Conservation (phyloP, 2,329 filamentous ascomycete genomes). For the Aureobasidium zeae region DNA sequence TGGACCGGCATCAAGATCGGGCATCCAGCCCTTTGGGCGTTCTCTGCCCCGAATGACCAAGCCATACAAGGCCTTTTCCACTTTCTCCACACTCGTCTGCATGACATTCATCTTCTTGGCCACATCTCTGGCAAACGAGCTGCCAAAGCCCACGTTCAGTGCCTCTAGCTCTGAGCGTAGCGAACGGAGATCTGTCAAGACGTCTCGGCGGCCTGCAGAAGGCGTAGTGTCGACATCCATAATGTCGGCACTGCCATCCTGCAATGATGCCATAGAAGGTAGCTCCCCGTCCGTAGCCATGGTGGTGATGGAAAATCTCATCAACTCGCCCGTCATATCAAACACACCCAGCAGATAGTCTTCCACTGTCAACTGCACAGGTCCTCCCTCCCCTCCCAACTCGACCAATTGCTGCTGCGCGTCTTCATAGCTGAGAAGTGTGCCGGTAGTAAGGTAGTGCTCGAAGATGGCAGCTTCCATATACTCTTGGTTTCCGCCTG, state of each 20-base stretch:
- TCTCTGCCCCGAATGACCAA: slow-evolving; percentile 80
- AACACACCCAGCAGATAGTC: slow-evolving; percentile 90
- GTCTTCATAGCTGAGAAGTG: slow-evolving; percentile 59
- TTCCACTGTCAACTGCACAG: slow-evolving; percentile 60
- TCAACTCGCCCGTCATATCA: slow-evolving; percentile 90
- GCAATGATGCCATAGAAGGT: slow-evolving; percentile 36
- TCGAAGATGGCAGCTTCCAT: slow-evolving; percentile 85
- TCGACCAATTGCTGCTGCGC: slow-evolving; percentile 35
- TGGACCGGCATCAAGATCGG: slow-evolving; percentile 51
- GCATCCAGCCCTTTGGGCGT: slow-evolving; percentile 83
- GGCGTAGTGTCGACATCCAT: slow-evolving; percentile 29
- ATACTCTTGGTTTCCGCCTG: slow-evolving; percentile 78
- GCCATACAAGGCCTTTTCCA: slow-evolving; percentile 83
- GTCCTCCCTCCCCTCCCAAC: slow-evolving; percentile 33
- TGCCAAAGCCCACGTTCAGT: slow-evolving; percentile 48
- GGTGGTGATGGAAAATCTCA: slow-evolving; percentile 87
- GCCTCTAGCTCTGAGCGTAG: slow-evolving; percentile 69
- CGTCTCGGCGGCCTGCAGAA: slow-evolving; percentile 42
- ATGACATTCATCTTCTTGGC: slow-evolving; percentile 78
- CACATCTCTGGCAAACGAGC: slow-evolving; percentile 52
- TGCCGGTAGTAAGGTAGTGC: slow-evolving; percentile 74
- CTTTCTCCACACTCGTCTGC: slow-evolving; percentile 82
- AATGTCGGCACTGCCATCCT: slow-evolving; percentile 20
- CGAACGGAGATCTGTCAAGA: slow-evolving; percentile 71
- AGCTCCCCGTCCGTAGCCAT: slow-evolving; percentile 63